Conservation (phyloP, 495 filamentous ascomycete genomes). For the Daldinia grandis region DNA sequence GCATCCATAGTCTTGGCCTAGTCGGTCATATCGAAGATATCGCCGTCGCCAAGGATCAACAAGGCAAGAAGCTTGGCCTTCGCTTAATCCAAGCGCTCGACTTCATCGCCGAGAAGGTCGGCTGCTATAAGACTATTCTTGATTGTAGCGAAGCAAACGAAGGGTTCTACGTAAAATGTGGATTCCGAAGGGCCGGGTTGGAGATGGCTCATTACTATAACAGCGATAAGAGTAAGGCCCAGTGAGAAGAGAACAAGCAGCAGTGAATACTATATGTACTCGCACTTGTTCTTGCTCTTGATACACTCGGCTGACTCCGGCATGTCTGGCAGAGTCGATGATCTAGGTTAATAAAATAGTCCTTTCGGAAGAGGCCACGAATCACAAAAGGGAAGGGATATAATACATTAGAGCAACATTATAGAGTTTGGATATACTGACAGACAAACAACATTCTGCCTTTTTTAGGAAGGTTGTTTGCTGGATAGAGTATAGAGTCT, state of each 20-base stretch:
- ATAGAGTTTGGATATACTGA: conserved; percentile 31
- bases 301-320: conserved; percentile 36
- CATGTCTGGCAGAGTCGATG: conserved; percentile 28
- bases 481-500: conserved; percentile 27
- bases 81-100: conserved; percentile 95
- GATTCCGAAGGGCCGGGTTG: conserved; percentile 88
- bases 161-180: conserved; percentile 98
- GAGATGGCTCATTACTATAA: conserved; percentile 98
- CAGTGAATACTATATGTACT: not conserved
- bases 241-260: conserved; percentile 31
- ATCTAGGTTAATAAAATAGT: conserved; percentile 30
- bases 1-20: conserved; percentile 74
- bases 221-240: conserved; percentile 55
- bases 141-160: conserved; percentile 79
- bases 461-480: conserved; percentile 5
- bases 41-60: conserved; percentile 89
- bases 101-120: conserved; percentile 81
- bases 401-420: conserved; percentile 19
- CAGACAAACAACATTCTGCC: conserved; percentile 3
- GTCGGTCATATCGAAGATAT: conserved; percentile 99
- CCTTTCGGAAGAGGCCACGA: conserved; percentile 5
- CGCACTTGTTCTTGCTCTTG: not conserved
- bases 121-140: conserved; percentile 86
- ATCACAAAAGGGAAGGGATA: conserved; percentile 18
- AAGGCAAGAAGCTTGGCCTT: conserved; percentile 95